Conservation (phyloP, 1,284 basidiomycete genomes). For the Cryptococcus wingfieldii region DNA sequence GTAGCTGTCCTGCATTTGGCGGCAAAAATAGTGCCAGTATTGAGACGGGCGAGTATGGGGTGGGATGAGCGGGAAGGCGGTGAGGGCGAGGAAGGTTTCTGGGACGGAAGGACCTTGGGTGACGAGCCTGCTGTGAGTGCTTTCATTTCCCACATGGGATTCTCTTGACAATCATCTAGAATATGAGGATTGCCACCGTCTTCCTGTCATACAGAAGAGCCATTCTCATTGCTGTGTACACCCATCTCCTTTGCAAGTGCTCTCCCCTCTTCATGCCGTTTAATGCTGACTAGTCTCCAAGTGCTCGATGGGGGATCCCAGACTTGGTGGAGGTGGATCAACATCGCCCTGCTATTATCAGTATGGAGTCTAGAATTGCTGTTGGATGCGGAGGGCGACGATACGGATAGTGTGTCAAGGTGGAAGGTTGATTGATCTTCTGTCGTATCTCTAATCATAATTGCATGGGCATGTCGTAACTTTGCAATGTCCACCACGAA, state of each 20-base stretch:
- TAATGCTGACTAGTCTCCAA: slow-evolving; percentile 8
- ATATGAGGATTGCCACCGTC: slow-evolving; percentile 47
- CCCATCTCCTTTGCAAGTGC: slow-evolving; percentile 46
- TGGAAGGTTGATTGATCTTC: slow-evolving; percentile 44
- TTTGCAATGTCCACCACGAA: background rate
- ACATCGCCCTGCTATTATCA: slow-evolving; percentile 46
- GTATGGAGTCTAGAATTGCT: slow-evolving; percentile 48
- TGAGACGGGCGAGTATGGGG: slow-evolving; percentile 54
- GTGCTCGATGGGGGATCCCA: slow-evolving; percentile 49
- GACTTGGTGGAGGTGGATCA: slow-evolving; percentile 50
- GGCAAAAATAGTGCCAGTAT: slow-evolving; percentile 68
- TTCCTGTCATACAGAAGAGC: slow-evolving; percentile 47
- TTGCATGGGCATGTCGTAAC: background rate
- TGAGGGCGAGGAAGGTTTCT: slow-evolving; percentile 30
- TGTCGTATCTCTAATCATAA: background rate
- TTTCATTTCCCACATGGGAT: no score
- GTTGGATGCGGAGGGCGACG: slow-evolving; percentile 47
- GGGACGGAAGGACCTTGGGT: slow-evolving; percentile 43
- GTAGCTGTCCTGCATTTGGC: slow-evolving; percentile 78
- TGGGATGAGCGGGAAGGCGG: slow-evolving; percentile 39
- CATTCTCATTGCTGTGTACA: slow-evolving; percentile 50
- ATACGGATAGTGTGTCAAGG: slow-evolving; percentile 39
- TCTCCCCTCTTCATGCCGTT: background rate
- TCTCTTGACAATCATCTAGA: slow-evolving; percentile 19
- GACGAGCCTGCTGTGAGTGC: slow-evolving; percentile 45